Evolutionary conservation across 169 alveolate genomes (phyloP), one percentile per base, ranked within the genome.

Genomic region (Plasmodium fragile): DNA sequence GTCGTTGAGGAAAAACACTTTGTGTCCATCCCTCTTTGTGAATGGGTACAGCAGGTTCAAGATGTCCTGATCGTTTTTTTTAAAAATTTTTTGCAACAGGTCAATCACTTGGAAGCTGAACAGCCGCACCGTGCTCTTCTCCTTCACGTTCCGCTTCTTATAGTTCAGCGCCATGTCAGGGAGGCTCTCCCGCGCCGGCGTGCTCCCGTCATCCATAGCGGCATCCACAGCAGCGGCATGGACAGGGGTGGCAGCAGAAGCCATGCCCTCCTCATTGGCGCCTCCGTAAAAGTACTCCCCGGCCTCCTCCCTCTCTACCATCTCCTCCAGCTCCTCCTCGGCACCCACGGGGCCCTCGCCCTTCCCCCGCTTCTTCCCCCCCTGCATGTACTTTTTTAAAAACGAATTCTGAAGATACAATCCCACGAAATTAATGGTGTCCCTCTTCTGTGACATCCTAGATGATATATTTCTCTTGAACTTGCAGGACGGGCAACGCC

Each of bases 91-190:
- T 84, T 90, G 83, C 39, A 96, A 80, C 91, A 94, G 95, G 87
- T 96, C 98, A 18, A 94, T 95, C 77, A 96, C 92, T 75, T 96
- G 98, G 92, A 98, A 96, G 52, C 98, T 97, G 80, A 96, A 97
- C 83, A 96, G 81, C 65, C 95, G 97, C 79, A 96, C 93, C 79
- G 84, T 87, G 92, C 94, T 93, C 93, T 92, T 94, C 81, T 96
- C 97, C 96, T 92, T 92, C 65, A 95, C 95, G 36, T 96, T 30
- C 89, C 72, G 95, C 59, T 95, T 95, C 87, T 92, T 96, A 91
- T 83, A 93, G 80, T 16, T 94, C 72, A 28, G 81, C 36, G 82
- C 82, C 73, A 80, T 53, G 8, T 75, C 53, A 41, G 93, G 59
- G 83, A 96, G 39, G 18, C 83, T 59, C n/a, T 75, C 81, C 87